phyloP scores from a whole-genome alignment of 2,329 filamentous ascomycete species.

The Trichoderma simmonsii region DNA sequence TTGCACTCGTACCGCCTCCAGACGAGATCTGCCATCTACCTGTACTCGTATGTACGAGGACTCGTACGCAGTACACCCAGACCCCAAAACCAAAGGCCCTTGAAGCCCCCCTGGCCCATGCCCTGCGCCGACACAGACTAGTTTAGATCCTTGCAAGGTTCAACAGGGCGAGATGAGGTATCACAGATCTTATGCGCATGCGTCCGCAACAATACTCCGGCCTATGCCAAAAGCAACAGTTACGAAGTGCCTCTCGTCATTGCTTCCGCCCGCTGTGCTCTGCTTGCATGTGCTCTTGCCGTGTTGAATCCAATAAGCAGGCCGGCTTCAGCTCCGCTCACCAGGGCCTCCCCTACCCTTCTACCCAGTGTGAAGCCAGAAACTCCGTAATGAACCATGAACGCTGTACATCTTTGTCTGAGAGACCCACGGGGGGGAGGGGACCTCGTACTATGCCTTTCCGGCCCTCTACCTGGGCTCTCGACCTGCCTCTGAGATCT shows the following conservation, averaged over 20 bases:
- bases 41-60: not conserved
- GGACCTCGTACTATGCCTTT: not conserved
- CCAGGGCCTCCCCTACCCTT: not conserved
- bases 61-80: not conserved
- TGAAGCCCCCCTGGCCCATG: constrained; percentile 19
- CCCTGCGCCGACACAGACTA: constrained; percentile 17
- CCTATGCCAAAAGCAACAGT: constrained; percentile 17
- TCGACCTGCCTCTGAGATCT: constrained; percentile 5
- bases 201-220: constrained; percentile 35
- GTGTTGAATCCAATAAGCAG: not conserved
- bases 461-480: not conserved
- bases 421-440: not conserved
- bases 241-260: constrained; percentile 15
- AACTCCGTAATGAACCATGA: not conserved
- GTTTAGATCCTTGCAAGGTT: constrained; percentile 23
- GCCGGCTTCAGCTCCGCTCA: constrained; percentile 2
- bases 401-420: not conserved
- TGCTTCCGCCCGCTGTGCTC: constrained; percentile 1
- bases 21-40: constrained; percentile 19
- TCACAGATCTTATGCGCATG: constrained; percentile 38
- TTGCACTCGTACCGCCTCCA: not conserved
- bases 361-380: not conserved
- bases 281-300: not conserved
- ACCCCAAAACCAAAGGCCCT: not conserved
- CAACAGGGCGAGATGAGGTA: constrained; percentile 39